A percentile compares a stretch with the other conserved stretches of the same genome.
Evolutionary conservation across 1,139 yeast species (phyloP).

Genomic region (Suhomyces panamericanus): DNA sequence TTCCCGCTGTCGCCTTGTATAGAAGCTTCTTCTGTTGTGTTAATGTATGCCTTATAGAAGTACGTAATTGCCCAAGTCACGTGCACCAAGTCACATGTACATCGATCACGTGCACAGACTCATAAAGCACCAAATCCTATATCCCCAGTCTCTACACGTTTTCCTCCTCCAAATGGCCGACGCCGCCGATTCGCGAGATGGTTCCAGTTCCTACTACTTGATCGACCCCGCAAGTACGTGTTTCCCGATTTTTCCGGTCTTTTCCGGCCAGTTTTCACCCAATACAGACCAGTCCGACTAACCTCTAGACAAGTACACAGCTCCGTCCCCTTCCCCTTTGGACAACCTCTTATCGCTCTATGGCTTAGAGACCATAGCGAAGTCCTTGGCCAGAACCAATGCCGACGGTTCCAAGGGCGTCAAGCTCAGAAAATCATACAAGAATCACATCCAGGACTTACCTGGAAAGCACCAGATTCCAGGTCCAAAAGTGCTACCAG

Average conservation of each 20-base stretch:
- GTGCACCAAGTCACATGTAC: too few species aligned
- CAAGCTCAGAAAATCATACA: slow-evolving; percentile 88
- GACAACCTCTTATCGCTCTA: slow-evolving; percentile 70
- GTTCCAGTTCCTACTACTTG: slow-evolving; percentile 23
- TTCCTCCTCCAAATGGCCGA: slow-evolving; percentile 9
- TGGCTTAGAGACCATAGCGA: slow-evolving; percentile 65
- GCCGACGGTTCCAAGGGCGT: slow-evolving; percentile 89
- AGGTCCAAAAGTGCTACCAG: slow-evolving; percentile 53
- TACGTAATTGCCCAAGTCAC: not conserved
- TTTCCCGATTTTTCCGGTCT: not conserved
- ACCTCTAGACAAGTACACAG: slow-evolving; percentile 34
- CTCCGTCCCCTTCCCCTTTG: slow-evolving; percentile 66
- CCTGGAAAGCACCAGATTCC: slow-evolving; percentile 79
- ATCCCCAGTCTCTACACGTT: not conserved
- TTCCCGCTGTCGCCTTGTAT: slow-evolving; percentile 8
- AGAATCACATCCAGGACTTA: slow-evolving; percentile 82
- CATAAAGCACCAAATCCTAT: not conserved
- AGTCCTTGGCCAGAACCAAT: slow-evolving; percentile 82
- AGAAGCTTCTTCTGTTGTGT: slow-evolving; percentile 14
- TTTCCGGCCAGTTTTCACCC: not conserved
- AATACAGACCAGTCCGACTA: slow-evolving; percentile 14
- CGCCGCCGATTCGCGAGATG: slow-evolving; percentile 14
- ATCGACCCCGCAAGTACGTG: slow-evolving; percentile 27
- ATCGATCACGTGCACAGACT: not conserved
- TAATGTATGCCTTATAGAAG: slow-evolving; percentile 10